These are phyloP conservation scores for Camelina laxa DNA, from an alignment of 345 rosid genomes.

Conservation along the genomic window DNA sequence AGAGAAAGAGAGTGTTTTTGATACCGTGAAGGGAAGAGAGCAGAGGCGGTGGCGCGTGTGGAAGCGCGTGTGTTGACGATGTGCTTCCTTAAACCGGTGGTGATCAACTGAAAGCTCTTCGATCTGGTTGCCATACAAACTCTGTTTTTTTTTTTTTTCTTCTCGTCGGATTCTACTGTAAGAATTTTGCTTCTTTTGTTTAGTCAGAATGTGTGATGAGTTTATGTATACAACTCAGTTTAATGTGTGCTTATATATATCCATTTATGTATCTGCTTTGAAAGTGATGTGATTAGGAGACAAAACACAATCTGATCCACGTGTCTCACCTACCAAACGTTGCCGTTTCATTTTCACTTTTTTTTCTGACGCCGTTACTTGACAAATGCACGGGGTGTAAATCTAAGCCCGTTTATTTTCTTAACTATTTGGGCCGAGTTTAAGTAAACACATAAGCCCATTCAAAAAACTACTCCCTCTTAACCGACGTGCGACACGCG, in stretches of 20 bases:
- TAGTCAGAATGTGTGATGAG: background rate
- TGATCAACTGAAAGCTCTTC: slow-evolving; percentile 56
- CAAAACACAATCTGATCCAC: slow-evolving; percentile 36
- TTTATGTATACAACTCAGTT: background rate
- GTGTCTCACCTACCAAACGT: slow-evolving; percentile 41
- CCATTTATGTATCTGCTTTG: slow-evolving; percentile 32
- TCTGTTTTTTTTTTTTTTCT: slow-evolving; percentile 4
- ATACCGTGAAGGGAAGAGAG: slow-evolving; percentile 23
- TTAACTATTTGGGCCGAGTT: background rate
- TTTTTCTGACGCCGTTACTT: slow-evolving; percentile 33
- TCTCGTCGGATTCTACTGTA: background rate
- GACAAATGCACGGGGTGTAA: slow-evolving; percentile 14
- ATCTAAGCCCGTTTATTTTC: background rate
- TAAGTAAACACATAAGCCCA: slow-evolving; percentile 3
- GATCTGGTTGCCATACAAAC: slow-evolving; percentile 69
- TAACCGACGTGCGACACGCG: slow-evolving; percentile 31
- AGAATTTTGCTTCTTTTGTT: background rate
- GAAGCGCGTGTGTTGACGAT: slow-evolving; percentile 43
- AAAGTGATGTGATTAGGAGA: slow-evolving; percentile 30
- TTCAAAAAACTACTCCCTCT: background rate
- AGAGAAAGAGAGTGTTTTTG: slow-evolving; percentile 26
- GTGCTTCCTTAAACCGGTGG: slow-evolving; percentile 55
- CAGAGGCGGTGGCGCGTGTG: slow-evolving; percentile 40
- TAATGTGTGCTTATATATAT: slow-evolving; percentile 11
- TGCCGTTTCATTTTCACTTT: slow-evolving; percentile 17